Percentiles rank a stretch among this genome's conserved stretches.
phyloP scores from a whole-genome alignment of 2,329 filamentous ascomycete species.

The Akanthomyces uredinophilus region DNA sequence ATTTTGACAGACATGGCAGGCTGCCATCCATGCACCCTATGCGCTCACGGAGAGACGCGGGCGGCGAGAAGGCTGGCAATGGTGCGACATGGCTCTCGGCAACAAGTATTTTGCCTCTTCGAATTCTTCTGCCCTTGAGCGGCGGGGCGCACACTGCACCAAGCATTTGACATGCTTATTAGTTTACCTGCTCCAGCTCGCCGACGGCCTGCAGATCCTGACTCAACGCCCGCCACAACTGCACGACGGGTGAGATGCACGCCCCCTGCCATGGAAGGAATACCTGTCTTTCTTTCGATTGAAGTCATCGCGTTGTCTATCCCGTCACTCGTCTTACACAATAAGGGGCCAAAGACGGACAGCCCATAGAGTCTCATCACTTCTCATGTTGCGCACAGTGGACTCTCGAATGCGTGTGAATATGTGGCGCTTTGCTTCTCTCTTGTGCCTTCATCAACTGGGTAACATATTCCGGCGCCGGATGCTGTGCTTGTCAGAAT shows the following conservation, averaged over 20 bases:
- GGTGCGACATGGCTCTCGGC: neutral
- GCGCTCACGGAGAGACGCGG: neutral
- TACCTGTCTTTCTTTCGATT: neutral
- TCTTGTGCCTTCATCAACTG: neutral
- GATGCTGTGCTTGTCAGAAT: neutral
- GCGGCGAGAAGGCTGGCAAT: neutral
- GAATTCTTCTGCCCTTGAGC: neutral
- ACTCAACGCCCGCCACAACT: slow-evolving; percentile 13
- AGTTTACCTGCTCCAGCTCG: slow-evolving; percentile 4
- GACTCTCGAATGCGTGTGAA: neutral
- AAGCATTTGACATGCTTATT: slow-evolving; percentile 10
- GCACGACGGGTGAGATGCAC: slow-evolving; percentile 9
- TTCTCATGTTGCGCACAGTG: slow-evolving; percentile 2
- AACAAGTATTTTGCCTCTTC: neutral
- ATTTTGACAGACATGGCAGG: neutral
- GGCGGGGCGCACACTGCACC: slow-evolving; percentile 1
- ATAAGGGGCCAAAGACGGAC: neutral
- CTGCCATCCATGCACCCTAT: neutral
- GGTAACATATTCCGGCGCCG: neutral
- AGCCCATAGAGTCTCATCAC: neutral
- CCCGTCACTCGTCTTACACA: neutral
- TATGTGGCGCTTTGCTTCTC: neutral
- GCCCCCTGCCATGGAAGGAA: slow-evolving; percentile 2
- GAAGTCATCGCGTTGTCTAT: neutral
- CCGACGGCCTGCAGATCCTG: slow-evolving; percentile 11